Percentiles rank a stretch among this genome's conserved stretches.
Conservation (phyloP, 129 eudicot species). For the Ambrosia trifida region DNA sequence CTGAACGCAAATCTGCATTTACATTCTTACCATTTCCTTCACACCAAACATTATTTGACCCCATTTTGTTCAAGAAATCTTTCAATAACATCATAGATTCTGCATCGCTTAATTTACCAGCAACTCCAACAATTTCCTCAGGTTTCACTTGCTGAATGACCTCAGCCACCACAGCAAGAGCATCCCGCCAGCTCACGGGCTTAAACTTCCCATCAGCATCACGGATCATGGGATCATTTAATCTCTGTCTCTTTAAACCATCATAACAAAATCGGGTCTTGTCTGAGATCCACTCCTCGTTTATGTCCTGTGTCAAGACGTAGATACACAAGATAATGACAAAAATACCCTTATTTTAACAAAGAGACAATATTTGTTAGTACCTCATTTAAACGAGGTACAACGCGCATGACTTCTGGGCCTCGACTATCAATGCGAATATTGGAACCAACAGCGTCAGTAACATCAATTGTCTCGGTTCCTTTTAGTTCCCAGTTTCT, state of each 20-base stretch:
- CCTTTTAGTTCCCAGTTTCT: conserved; percentile 99
- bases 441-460: conserved; percentile 99
- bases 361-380: not conserved
- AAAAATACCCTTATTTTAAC: not conserved
- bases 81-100: conserved; percentile 89
- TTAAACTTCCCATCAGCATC: conserved; percentile 85
- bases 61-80: conserved; percentile 78
- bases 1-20: conserved; percentile 82
- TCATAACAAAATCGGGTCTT: conserved; percentile 90
- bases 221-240: conserved; percentile 87
- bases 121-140: conserved; percentile 81
- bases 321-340: not conserved
- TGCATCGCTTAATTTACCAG: conserved; percentile 87
- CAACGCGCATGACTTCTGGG: conserved; percentile 97
- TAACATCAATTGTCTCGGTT: conserved; percentile 93
- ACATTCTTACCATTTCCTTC: conserved; percentile 68
- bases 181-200: conserved; percentile 86
- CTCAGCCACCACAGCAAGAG: conserved; percentile 83
- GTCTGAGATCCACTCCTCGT: conserved; percentile 97
- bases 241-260: conserved; percentile 90
- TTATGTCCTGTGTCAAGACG: conserved; percentile 59
- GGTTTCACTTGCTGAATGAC: conserved; percentile 68
- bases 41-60: conserved; percentile 81
- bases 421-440: conserved; percentile 97
- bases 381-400: conserved; percentile 97